Evolutionary conservation across 1,139 yeast species (phyloP), one percentile per base, ranked within the genome.

Genomic region (Debaryomyces sp.): DNA sequence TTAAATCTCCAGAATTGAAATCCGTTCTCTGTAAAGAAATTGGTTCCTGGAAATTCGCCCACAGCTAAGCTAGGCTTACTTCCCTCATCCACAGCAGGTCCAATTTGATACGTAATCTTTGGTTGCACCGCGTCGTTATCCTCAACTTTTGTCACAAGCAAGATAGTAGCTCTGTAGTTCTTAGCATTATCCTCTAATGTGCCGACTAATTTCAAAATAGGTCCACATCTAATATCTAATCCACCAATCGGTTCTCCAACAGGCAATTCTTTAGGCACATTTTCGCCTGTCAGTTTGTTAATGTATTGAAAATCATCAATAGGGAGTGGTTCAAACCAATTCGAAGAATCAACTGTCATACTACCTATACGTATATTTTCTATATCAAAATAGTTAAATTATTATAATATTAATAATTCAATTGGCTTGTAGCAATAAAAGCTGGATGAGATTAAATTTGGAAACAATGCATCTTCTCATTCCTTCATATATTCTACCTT

Each of bases 141-240:
- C 21, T 58, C 57, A 50, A 77, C 81, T 46, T 75, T 71, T n/a
- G 81, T 70, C 2, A 87, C 89, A 43, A 89, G 62, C 64, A 89
- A 58, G 21, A 88, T 71, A 1, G 88, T 71, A 1, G 85, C 96
- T 37, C 89, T 68, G 70, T 89, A 90, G 48, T 77, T 70, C 40
- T 65, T 56, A 8, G 68, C 50, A 1, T 71, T 71, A 26, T 77
- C 65, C 54, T 78, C 82, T 35, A 78, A 71, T 53, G 86, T 80
- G 4, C 88, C 91, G 49, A 82, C 70, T 48, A 86, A 78, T 51
- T 94, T 74, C 50, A 91, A 68, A 33, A 85, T 72, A 0, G 97
- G 97, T 1, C 97, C 97, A 63, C 94, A 87, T 52, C 77, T 71
- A 44, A 85, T 73, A 45, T 80, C 75, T n/a, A 81, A 59, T 3